Percentiles rank a stretch among this genome's conserved stretches.
Evolutionary conservation across 176 grass and related monocot species (phyloP).

Genomic region (Ensete glaucum): DNA sequence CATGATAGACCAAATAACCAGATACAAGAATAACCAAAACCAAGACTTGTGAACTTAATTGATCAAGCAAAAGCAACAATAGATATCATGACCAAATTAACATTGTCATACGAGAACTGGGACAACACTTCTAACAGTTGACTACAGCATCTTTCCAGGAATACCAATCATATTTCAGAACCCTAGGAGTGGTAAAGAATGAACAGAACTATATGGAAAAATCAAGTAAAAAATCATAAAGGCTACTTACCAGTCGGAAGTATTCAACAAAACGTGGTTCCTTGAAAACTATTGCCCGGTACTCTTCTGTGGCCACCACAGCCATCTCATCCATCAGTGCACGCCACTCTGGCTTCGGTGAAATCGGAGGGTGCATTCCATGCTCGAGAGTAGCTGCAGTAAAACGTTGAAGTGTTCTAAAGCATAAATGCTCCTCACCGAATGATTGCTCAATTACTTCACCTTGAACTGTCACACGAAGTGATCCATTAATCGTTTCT

Average conservation of each 20-base stretch:
- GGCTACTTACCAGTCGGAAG: conserved; percentile 67
- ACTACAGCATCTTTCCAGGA: no score
- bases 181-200: no score
- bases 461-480: conserved; percentile 91
- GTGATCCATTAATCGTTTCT: conserved; percentile 78
- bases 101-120: no score
- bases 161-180: no score
- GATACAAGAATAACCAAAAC: no score
- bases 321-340: conserved; percentile 92
- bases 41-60: no score
- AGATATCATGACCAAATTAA: no score
- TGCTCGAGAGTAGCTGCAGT: conserved; percentile 92
- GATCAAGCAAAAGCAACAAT: no score
- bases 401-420: conserved; percentile 91
- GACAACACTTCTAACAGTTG: no score
- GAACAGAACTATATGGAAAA: no score
- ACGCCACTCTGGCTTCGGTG: conserved; percentile 87
- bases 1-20: no score
- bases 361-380: conserved; percentile 90
- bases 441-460: conserved; percentile 96
- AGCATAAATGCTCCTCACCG: conserved; percentile 89
- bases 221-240: no score
- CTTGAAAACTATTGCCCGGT: conserved; percentile 83
- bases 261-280: conserved; percentile 94
- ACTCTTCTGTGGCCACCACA: conserved; percentile 65